These are phyloP conservation scores for Kuraishia capsulata DNA, from an alignment of 805 yeast species.

Conservation along the genomic window DNA sequence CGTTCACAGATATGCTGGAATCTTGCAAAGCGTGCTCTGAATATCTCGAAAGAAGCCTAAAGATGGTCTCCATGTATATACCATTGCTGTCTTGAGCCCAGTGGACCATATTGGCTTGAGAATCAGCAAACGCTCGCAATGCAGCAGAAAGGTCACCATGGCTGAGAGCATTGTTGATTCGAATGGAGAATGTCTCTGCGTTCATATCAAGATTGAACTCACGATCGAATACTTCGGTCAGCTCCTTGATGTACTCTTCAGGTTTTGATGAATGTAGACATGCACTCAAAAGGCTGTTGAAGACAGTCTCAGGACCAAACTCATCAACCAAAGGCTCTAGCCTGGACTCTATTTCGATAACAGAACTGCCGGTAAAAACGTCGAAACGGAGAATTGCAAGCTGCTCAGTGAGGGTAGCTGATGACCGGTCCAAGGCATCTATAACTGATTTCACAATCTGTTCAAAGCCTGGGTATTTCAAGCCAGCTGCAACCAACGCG, in stretches of 20 bases:
- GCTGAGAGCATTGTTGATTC: slow-evolving; percentile 23
- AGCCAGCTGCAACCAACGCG: slow-evolving; percentile 15
- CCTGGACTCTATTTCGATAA: slow-evolving; percentile 20
- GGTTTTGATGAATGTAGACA: slow-evolving; percentile 19
- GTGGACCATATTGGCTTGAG: slow-evolving; percentile 22
- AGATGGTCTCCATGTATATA: slow-evolving; percentile 15
- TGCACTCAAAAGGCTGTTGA: slow-evolving; percentile 15
- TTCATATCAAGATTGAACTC: slow-evolving; percentile 23
- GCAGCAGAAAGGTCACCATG: slow-evolving; percentile 24
- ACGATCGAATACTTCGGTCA: slow-evolving; percentile 19
- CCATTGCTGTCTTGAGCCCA: slow-evolving; percentile 31
- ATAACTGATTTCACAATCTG: not conserved
- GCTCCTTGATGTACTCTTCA: slow-evolving; percentile 12
- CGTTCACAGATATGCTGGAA: not conserved
- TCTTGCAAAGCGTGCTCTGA: slow-evolving; percentile 8
- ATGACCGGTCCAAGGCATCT: not conserved
- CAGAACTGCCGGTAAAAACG: slow-evolving; percentile 15
- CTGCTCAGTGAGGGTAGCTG: slow-evolving; percentile 14
- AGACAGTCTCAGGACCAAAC: slow-evolving; percentile 8
- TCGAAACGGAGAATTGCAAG: slow-evolving; percentile 14
- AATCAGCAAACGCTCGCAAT: slow-evolving; percentile 19
- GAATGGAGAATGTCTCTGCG: slow-evolving; percentile 23
- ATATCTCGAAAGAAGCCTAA: slow-evolving; percentile 14
- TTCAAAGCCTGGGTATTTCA: slow-evolving; percentile 9
- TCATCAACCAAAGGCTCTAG: slow-evolving; percentile 12